phyloP scores from a whole-genome alignment of 2,329 filamentous ascomycete species.

The Huntiella decipiens region DNA sequence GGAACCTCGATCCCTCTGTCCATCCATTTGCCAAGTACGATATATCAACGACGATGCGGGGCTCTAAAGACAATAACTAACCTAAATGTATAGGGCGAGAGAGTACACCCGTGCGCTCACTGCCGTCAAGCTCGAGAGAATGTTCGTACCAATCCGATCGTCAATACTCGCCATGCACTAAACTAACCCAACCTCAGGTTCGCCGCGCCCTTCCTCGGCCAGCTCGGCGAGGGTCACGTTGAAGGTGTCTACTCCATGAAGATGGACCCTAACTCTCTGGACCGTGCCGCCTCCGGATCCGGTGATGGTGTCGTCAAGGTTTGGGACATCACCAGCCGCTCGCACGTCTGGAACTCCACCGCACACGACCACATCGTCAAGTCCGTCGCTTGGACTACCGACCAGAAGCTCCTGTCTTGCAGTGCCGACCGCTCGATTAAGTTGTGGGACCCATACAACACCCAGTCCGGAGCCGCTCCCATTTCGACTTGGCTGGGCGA shows the following conservation, averaged over 20 bases:
- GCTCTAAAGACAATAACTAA: slow-evolving; percentile 2
- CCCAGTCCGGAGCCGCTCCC: slow-evolving; percentile 47
- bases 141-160: slow-evolving; percentile 35
- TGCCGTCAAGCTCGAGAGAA: slow-evolving; percentile 81
- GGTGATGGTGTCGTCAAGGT: slow-evolving; percentile 90
- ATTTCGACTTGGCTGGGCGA: slow-evolving; percentile 69
- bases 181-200: slow-evolving; percentile 8
- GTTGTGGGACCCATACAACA: slow-evolving; percentile 76
- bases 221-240: slow-evolving; percentile 78
- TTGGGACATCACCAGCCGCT: slow-evolving; percentile 56
- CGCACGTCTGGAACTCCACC: slow-evolving; percentile 57
- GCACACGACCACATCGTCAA: slow-evolving; percentile 93
- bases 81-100: slow-evolving; percentile 37
- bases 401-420: slow-evolving; percentile 71
- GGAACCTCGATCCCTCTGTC: slow-evolving; percentile 63
- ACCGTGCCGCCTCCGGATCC: slow-evolving; percentile 62
- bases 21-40: slow-evolving; percentile 50
- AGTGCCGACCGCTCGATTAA: slow-evolving; percentile 76
- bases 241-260: slow-evolving; percentile 68
- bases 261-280: slow-evolving; percentile 57
- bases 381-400: slow-evolving; percentile 72
- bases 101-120: slow-evolving; percentile 45
- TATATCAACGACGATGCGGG: neutral
- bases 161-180: neutral
- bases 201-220: slow-evolving; percentile 50